These are phyloP conservation scores for Orobanche coerulescens DNA, from an alignment of 257 asterid species.

Conservation along the genomic window DNA sequence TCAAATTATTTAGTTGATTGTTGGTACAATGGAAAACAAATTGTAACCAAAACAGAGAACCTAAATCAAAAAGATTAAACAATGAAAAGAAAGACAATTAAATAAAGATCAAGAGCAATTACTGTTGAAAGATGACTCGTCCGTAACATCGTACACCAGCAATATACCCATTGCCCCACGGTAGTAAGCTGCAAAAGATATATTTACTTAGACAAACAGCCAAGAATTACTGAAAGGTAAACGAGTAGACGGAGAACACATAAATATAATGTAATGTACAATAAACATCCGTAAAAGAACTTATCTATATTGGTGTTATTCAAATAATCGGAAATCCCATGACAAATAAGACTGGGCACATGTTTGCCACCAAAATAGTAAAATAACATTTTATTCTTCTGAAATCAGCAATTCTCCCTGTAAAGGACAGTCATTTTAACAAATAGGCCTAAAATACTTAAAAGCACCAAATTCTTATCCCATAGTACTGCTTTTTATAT, in stretches of 20 bases:
- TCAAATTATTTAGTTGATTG: too few species aligned
- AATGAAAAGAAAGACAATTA: neutral
- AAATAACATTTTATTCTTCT: neutral
- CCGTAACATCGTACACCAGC: slow-evolving; percentile 67
- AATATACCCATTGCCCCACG: slow-evolving; percentile 73
- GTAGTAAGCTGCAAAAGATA: slow-evolving; percentile 51
- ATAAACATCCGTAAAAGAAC: slow-evolving; percentile 9
- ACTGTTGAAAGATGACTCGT: slow-evolving; percentile 68
- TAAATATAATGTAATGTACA: neutral
- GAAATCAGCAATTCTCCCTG: neutral
- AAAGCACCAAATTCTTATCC: neutral
- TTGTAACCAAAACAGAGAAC: neutral
- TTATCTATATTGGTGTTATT: neutral
- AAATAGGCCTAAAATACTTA: neutral
- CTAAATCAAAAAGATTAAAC: slow-evolving; percentile 9
- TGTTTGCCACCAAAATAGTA: neutral
- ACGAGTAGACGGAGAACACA: neutral
- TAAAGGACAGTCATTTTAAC: neutral
- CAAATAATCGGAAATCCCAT: neutral
- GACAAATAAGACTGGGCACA: neutral
- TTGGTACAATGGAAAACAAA: neutral
- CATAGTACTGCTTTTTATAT: neutral
- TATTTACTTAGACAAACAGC: slow-evolving; percentile 7
- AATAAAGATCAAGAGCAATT: slow-evolving; percentile 20
- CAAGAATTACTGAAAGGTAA: neutral